Conservation (phyloP, 106 monocot genomes). For the Apostasia shenzhenica region DNA sequence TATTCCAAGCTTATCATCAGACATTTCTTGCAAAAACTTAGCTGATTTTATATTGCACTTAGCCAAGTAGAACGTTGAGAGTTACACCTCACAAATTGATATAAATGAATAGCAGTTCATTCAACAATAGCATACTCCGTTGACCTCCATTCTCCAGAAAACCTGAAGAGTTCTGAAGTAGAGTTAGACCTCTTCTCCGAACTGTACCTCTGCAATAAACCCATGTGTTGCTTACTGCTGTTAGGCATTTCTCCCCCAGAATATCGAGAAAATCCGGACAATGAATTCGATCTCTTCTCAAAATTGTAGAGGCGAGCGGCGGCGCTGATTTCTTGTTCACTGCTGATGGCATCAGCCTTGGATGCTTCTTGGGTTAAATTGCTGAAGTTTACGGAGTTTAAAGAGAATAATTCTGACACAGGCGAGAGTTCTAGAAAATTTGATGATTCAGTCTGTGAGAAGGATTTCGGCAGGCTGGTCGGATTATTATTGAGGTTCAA, state of each 20-base stretch:
- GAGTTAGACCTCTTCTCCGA: conserved; percentile 1
- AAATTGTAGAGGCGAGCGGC: background rate
- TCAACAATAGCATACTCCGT: background rate
- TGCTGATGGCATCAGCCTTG: background rate
- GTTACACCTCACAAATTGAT: background rate
- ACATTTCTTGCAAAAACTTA: no score
- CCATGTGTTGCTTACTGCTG: background rate
- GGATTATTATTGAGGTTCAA: background rate
- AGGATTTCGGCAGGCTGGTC: background rate
- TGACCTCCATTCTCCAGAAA: conserved; percentile 1
- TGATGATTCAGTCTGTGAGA: background rate
- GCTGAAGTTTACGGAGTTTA: background rate
- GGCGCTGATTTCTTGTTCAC: background rate
- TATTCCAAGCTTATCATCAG: no score
- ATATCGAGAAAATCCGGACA: background rate
- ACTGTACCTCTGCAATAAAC: background rate
- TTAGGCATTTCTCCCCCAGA: background rate
- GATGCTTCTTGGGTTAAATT: no score
- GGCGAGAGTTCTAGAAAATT: background rate
- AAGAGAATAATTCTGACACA: background rate
- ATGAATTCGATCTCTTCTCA: background rate
- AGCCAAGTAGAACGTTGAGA: background rate
- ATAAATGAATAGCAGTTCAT: background rate
- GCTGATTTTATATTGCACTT: no score
- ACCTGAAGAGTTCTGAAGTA: background rate